phyloP scores from a whole-genome alignment of 768 basidiomycete species.

The Podaxis rugospora region DNA sequence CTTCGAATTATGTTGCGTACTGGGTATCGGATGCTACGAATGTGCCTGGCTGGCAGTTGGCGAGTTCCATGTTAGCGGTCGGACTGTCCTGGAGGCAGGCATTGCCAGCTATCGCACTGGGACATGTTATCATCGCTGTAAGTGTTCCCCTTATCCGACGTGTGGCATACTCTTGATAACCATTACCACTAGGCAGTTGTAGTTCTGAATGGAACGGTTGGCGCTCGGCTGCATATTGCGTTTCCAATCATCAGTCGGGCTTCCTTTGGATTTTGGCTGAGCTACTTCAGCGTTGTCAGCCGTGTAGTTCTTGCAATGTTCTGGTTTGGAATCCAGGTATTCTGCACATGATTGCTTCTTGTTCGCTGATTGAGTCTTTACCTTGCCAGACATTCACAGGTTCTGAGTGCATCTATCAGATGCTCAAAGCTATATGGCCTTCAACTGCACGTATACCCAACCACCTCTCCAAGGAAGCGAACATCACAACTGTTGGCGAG shows the following conservation, averaged over 20 bases:
- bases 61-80: slow-evolving; percentile 69
- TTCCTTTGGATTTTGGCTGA: slow-evolving; percentile 87
- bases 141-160: slow-evolving; percentile 7
- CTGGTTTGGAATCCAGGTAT: slow-evolving; percentile 75
- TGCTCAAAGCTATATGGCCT: slow-evolving; percentile 85
- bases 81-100: slow-evolving; percentile 76
- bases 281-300: slow-evolving; percentile 81
- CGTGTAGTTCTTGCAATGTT: slow-evolving; percentile 74
- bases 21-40: slow-evolving; percentile 52
- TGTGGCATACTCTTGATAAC: background rate
- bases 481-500: slow-evolving; percentile 61
- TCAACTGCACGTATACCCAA: slow-evolving; percentile 62
- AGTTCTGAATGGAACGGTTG: slow-evolving; percentile 74
- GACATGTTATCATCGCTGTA: slow-evolving; percentile 66
- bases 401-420: slow-evolving; percentile 76
- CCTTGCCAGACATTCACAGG: slow-evolving; percentile 44
- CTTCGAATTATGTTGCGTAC: slow-evolving; percentile 63
- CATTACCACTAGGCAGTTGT: slow-evolving; percentile 38
- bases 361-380: background rate
- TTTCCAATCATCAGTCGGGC: slow-evolving; percentile 79
- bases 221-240: slow-evolving; percentile 72
- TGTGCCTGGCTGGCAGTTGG: slow-evolving; percentile 54
- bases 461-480: slow-evolving; percentile 47
- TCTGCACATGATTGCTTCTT: background rate
- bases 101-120: slow-evolving; percentile 64